These are phyloP conservation scores for Eucommia ulmoides DNA, from an alignment of 257 asterid species.

Conservation along the genomic window DNA sequence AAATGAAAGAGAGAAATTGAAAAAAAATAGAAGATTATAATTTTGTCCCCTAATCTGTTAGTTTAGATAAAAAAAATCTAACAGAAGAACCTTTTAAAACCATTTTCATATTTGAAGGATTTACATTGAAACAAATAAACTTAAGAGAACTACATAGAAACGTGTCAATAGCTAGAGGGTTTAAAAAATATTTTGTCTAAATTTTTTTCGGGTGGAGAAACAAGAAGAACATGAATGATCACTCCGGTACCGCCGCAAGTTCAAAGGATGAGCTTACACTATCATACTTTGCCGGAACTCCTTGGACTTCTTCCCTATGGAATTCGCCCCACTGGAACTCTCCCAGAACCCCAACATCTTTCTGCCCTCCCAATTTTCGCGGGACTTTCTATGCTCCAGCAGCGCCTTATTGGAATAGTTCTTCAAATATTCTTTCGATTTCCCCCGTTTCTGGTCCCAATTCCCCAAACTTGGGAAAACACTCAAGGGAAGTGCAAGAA, in stretches of 20 bases:
- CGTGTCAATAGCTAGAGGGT: slow-evolving; percentile 22
- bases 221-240: slow-evolving; percentile 31
- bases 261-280: slow-evolving; percentile 42
- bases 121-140: no score
- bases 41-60: no score
- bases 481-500: slow-evolving; percentile 35
- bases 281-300: slow-evolving; percentile 49
- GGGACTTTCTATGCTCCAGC: slow-evolving; percentile 35
- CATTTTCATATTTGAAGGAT: no score
- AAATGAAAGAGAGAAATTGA: no score
- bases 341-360: slow-evolving; percentile 25
- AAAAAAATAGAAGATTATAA: no score
- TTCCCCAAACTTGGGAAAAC: slow-evolving; percentile 43
- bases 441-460: slow-evolving; percentile 19
- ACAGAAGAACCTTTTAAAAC: no score
- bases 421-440: slow-evolving; percentile 31
- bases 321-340: slow-evolving; percentile 39
- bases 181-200: no score
- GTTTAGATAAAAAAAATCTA: no score
- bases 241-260: slow-evolving; percentile 20
- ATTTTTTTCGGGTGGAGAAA: slow-evolving; percentile 20
- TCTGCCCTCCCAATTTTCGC: slow-evolving; percentile 35
- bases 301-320: slow-evolving; percentile 79
- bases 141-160: slow-evolving; percentile 13
- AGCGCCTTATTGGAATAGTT: slow-evolving; percentile 2